These are phyloP conservation scores for Scalesia atractyloides DNA, from an alignment of 129 eudicot species.

Conservation along the genomic window DNA sequence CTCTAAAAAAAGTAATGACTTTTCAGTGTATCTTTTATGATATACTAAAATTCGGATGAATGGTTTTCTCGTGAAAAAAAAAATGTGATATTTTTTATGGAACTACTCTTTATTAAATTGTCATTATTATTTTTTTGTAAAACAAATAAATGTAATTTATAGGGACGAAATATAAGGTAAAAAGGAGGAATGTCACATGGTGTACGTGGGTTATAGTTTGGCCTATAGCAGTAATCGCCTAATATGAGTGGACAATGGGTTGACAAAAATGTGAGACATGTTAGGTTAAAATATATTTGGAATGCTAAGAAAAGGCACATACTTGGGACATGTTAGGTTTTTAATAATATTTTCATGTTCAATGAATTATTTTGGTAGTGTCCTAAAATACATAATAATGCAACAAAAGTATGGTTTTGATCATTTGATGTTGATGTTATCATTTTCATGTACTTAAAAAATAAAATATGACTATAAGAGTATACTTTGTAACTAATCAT, in stretches of 20 bases:
- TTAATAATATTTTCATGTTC: conserved; percentile 16
- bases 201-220: neutral
- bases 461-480: neutral
- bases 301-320: neutral
- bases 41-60: too few species aligned
- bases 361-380: neutral
- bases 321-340: conserved; percentile 27
- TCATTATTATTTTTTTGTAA: neutral
- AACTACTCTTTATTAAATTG: too few species aligned
- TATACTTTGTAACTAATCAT: neutral
- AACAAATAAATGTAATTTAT: neutral
- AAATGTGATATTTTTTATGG: too few species aligned
- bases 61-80: too few species aligned
- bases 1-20: too few species aligned
- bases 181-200: conserved; percentile 30
- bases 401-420: neutral
- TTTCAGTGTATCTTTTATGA: too few species aligned
- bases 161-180: neutral
- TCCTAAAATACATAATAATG: neutral
- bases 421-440: neutral
- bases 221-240: neutral
- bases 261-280: conserved; percentile 17
- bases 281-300: conserved; percentile 18
- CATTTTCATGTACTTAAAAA: neutral
- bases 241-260: conserved; percentile 5